phyloP scores from a whole-genome alignment of 129 eudicot species.

The Flaveria trinervia region DNA sequence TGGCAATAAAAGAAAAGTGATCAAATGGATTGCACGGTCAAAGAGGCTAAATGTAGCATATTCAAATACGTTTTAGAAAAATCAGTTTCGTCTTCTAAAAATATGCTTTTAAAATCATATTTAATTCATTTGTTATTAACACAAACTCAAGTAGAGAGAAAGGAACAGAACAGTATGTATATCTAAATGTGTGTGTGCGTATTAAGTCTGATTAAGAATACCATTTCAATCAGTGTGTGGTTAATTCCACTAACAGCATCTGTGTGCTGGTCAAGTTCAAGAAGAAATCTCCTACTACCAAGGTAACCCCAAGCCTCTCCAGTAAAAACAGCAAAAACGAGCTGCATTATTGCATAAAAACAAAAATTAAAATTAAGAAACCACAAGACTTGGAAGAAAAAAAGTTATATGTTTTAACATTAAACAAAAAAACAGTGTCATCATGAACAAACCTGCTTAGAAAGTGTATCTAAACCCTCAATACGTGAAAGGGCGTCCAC shows the following conservation, averaged over 20 bases:
- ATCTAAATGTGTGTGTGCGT: neutral
- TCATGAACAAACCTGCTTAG: conserved; percentile 73
- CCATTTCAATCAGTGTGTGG: conserved; percentile 68
- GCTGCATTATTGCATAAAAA: conserved; percentile 44
- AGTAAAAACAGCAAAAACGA: conserved; percentile 78
- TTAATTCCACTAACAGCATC: conserved; percentile 69
- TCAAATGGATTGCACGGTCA: neutral
- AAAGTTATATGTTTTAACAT: neutral
- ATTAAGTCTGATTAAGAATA: conserved; percentile 30
- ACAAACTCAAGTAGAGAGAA: conserved; percentile 2
- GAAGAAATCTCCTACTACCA: conserved; percentile 91
- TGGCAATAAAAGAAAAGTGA: neutral
- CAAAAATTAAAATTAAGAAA: neutral
- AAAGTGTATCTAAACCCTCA: conserved; percentile 54
- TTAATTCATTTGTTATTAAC: neutral
- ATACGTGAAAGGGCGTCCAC: conserved; percentile 92
- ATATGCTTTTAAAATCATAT: neutral
- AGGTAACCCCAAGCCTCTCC: conserved; percentile 99
- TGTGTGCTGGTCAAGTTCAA: conserved; percentile 80
- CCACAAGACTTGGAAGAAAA: neutral
- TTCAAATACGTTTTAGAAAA: neutral
- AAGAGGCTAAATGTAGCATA: neutral
- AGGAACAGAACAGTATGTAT: neutral
- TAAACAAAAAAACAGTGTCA: neutral
- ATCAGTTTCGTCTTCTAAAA: neutral